Conservation (phyloP, 345 rosid genomes). For the Excoecaria cochinchinensis region DNA sequence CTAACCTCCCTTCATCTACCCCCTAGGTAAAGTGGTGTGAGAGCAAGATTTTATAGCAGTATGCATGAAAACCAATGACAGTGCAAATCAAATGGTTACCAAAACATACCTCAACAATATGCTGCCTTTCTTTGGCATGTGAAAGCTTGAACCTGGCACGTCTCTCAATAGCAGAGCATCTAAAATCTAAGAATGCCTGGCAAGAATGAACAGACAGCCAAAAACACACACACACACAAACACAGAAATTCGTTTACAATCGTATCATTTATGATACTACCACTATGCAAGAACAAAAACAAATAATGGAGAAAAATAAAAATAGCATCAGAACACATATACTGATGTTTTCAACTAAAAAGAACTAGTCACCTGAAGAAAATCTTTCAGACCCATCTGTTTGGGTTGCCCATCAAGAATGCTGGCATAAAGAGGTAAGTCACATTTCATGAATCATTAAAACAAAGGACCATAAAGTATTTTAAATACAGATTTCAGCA, state of each 20-base stretch:
- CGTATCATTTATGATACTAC: background rate
- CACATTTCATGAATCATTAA: background rate
- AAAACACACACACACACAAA: background rate
- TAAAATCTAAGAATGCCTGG: conserved; percentile 86
- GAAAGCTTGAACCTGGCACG: conserved; percentile 83
- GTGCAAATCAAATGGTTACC: background rate
- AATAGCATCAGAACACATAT: background rate
- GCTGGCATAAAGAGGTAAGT: conserved; percentile 41
- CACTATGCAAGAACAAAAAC: background rate
- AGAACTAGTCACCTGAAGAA: conserved; percentile 70
- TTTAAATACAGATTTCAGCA: background rate
- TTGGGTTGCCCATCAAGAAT: conserved; percentile 87
- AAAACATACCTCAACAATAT: conserved; percentile 80
- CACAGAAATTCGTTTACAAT: background rate
- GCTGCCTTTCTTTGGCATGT: conserved; percentile 76
- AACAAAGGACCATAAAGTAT: background rate
- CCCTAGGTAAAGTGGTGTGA: background rate
- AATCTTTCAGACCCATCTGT: conserved; percentile 82
- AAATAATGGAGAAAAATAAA: background rate
- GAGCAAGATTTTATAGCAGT: background rate
- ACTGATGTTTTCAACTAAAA: background rate
- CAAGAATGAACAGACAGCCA: background rate
- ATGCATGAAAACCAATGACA: background rate
- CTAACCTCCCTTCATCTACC: background rate
- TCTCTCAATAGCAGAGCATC: conserved; percentile 91